These are phyloP conservation scores for Daucus carota DNA, from an alignment of 129 eudicot genomes.

Conservation along the genomic window DNA sequence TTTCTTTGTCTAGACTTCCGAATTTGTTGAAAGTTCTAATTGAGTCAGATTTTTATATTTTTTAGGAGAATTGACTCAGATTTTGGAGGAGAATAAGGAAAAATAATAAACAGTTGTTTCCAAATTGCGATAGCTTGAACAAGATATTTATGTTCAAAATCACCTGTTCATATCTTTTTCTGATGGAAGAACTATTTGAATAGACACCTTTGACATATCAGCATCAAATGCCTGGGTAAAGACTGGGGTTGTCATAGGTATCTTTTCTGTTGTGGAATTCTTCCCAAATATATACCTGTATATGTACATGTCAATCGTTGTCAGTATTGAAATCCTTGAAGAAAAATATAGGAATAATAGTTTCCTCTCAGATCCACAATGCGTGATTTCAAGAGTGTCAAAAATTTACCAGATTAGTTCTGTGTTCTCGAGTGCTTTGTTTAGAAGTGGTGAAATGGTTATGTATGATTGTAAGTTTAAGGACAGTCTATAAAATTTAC, in stretches of 20 bases:
- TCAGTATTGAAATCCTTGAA: not conserved
- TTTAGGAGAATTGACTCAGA: not conserved
- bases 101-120: not conserved
- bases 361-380: not conserved
- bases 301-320: not conserved
- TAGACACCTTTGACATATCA: slow-evolving; percentile 66
- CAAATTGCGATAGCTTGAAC: not conserved
- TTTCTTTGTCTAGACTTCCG: not conserved
- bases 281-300: slow-evolving; percentile 93
- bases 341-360: not conserved
- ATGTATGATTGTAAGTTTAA: not conserved
- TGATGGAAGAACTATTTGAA: slow-evolving; percentile 86
- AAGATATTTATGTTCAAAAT: not conserved
- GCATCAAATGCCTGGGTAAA: slow-evolving; percentile 80
- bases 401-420: not conserved
- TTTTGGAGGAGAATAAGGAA: not conserved
- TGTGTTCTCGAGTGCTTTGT: not conserved
- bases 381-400: not conserved
- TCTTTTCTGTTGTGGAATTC: slow-evolving; percentile 75
- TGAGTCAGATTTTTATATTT: too few species aligned
- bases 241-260: slow-evolving; percentile 94
- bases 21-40: not conserved
- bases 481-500: not conserved
- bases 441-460: not conserved
- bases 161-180: slow-evolving; percentile 71